These are phyloP conservation scores for Fusarium irregulare DNA, from an alignment of 2,329 filamentous ascomycete species.

Conservation along the genomic window DNA sequence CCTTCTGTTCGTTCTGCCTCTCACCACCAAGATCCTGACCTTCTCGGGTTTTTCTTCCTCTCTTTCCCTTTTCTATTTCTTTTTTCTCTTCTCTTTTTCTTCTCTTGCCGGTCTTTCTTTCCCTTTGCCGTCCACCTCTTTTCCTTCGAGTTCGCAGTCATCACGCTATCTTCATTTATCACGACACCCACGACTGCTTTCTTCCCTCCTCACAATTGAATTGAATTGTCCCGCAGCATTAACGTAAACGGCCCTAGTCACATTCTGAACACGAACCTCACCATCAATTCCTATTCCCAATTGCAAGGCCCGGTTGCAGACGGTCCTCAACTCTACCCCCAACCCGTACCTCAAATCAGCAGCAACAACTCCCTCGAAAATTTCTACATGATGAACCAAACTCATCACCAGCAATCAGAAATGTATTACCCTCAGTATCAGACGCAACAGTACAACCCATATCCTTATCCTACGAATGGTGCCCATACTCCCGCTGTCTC, in stretches of 20 bases:
- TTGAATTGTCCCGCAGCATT: conserved; percentile 27
- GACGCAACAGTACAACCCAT: conserved; percentile 72
- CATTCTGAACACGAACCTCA: conserved; percentile 1
- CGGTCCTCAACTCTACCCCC: neutral
- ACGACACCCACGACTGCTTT: conserved; percentile 64
- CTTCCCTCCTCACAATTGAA: conserved; percentile 56
- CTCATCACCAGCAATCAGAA: conserved; percentile 54
- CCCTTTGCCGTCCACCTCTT: conserved; percentile 47
- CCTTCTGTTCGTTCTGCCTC: conserved; percentile 42
- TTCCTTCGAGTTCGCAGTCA: conserved; percentile 63
- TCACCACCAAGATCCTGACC: conserved; percentile 48
- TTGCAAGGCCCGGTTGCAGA: conserved; percentile 5
- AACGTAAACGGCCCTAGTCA: conserved; percentile 20
- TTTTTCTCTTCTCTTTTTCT: conserved; percentile 46
- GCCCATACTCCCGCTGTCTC: conserved; percentile 74
- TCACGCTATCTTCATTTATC: conserved; percentile 56
- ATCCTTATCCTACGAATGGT: conserved; percentile 78
- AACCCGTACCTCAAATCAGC: conserved; percentile 37
- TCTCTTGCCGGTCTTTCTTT: conserved; percentile 42
- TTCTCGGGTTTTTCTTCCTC: conserved; percentile 37
- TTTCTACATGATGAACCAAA: conserved; percentile 76
- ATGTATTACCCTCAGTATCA: conserved; percentile 87
- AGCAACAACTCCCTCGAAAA: conserved; percentile 28
- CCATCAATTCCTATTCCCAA: conserved; percentile 5
- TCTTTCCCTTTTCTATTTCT: conserved; percentile 47